Conservation (phyloP, 1,284 basidiomycete species). For the Fistulina hepatica region DNA sequence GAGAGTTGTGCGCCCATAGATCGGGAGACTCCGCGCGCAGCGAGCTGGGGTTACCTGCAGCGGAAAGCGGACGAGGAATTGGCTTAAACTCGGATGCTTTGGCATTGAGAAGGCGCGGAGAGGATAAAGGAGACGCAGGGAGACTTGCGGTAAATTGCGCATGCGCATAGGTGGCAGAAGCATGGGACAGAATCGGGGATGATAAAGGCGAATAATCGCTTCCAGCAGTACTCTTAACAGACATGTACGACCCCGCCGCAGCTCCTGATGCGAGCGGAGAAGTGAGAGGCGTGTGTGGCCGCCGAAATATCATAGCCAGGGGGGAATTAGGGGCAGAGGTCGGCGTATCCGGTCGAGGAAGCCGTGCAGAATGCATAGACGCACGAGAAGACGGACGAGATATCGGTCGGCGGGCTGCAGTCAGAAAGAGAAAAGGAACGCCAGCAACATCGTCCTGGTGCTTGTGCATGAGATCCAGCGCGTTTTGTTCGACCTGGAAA, state of each 20-base stretch:
- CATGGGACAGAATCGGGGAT: conserved; percentile 56
- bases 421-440: conserved; percentile 72
- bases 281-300: conserved; percentile 65
- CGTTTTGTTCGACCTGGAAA: conserved; percentile 58
- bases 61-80: conserved; percentile 64
- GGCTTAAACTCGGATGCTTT: conserved; percentile 49
- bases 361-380: conserved; percentile 56
- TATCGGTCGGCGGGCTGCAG: conserved; percentile 64
- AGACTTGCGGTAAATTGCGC: conserved; percentile 63
- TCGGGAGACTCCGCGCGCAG: conserved; percentile 66
- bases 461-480: conserved; percentile 80
- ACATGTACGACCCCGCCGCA: conserved; percentile 44
- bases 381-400: conserved; percentile 76
- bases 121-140: conserved; percentile 49
- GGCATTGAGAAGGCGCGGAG: conserved; percentile 42
- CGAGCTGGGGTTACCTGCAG: conserved; percentile 54
- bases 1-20: conserved; percentile 67
- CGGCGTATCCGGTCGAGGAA: conserved; percentile 62
- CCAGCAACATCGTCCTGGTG: conserved; percentile 73
- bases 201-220: conserved; percentile 51
- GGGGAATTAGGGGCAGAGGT: conserved; percentile 60
- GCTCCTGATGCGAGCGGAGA: conserved; percentile 56
- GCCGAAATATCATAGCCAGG: conserved; percentile 55
- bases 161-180: conserved; percentile 33
- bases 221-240: conserved; percentile 36